Percentiles rank a stretch among this genome's conserved stretches.
Evolutionary conservation across 2,329 filamentous ascomycete genomes (phyloP).

Genomic region (Trichoderma harzianum): DNA sequence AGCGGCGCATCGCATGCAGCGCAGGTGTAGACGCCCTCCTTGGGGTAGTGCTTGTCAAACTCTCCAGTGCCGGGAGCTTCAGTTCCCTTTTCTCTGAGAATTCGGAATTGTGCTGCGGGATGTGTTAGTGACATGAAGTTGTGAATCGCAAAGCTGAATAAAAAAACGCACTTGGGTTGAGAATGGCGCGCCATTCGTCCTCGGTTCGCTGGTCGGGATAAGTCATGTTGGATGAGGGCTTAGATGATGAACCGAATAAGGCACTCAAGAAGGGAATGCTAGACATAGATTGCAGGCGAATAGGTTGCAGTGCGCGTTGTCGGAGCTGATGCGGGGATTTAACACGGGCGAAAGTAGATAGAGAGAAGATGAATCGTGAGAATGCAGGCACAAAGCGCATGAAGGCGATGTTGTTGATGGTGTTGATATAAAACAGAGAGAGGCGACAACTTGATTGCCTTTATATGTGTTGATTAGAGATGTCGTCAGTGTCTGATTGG

Average conservation of each 20-base stretch:
- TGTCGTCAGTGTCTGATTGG: not conserved
- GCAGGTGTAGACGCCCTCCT: constrained; percentile 78
- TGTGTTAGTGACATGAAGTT: constrained; percentile 11
- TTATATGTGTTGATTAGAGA: not conserved
- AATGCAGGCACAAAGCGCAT: constrained; percentile 52
- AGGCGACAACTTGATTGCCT: not conserved
- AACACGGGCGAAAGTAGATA: constrained; percentile 44
- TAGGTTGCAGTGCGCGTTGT: constrained; percentile 25
- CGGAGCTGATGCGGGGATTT: constrained; percentile 28
- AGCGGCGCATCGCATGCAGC: constrained; percentile 82
- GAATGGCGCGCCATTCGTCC: constrained; percentile 84
- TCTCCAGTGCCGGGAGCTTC: constrained; percentile 76
- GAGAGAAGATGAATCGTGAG: constrained; percentile 45
- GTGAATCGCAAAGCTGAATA: not conserved
- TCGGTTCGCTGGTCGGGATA: constrained; percentile 79
- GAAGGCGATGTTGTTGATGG: constrained; percentile 22
- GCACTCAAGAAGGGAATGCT: constrained; percentile 74
- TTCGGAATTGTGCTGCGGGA: constrained; percentile 81
- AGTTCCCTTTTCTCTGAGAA: constrained; percentile 89
- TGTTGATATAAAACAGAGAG: not conserved
- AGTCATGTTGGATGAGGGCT: constrained; percentile 52
- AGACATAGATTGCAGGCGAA: constrained; percentile 60
- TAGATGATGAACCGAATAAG: constrained; percentile 61
- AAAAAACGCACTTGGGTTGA: constrained; percentile 52
- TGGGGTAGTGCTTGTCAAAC: constrained; percentile 82